Percentiles rank a stretch among this genome's conserved stretches.
phyloP scores from a whole-genome alignment of 495 filamentous ascomycete species.

The Aspergillus steynii region DNA sequence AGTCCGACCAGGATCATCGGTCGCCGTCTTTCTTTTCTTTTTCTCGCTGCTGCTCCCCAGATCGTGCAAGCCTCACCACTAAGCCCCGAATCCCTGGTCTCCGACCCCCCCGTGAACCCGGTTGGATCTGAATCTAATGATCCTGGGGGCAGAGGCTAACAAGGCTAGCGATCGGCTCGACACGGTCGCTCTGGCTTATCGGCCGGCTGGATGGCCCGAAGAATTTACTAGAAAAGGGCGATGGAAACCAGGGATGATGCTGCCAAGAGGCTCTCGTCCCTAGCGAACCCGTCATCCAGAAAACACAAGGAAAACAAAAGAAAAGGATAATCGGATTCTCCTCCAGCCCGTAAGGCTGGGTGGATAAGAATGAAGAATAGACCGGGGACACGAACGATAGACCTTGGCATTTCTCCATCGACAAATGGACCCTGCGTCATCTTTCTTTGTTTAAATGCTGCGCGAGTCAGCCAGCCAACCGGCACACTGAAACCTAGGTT shows the following conservation, averaged over 20 bases:
- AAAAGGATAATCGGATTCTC: background rate
- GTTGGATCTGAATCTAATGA: conserved; percentile 19
- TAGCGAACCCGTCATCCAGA: background rate
- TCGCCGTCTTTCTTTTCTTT: conserved; percentile 10
- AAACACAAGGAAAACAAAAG: background rate
- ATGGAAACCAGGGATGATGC: background rate
- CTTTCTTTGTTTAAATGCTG: conserved; percentile 3
- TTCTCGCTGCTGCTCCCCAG: conserved; percentile 2
- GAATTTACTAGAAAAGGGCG: background rate
- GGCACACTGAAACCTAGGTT: background rate
- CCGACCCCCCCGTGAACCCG: background rate
- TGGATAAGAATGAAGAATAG: conserved; percentile 4
- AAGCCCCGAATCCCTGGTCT: background rate
- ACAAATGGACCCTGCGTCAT: conserved; percentile 10
- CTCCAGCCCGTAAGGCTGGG: background rate
- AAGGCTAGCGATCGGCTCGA: conserved; percentile 10
- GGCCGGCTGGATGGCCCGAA: background rate
- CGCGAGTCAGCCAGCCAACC: background rate
- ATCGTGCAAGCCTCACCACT: background rate
- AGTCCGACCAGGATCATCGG: background rate
- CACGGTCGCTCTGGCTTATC: background rate
- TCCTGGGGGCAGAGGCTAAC: conserved; percentile 15
- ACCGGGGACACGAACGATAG: conserved; percentile 3
- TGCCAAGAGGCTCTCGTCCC: background rate
- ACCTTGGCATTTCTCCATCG: conserved; percentile 16